Base-by-base conservation (phyloP, 1,284 basidiomycete genomes). In the Marasmius tenuissimus region DNA sequence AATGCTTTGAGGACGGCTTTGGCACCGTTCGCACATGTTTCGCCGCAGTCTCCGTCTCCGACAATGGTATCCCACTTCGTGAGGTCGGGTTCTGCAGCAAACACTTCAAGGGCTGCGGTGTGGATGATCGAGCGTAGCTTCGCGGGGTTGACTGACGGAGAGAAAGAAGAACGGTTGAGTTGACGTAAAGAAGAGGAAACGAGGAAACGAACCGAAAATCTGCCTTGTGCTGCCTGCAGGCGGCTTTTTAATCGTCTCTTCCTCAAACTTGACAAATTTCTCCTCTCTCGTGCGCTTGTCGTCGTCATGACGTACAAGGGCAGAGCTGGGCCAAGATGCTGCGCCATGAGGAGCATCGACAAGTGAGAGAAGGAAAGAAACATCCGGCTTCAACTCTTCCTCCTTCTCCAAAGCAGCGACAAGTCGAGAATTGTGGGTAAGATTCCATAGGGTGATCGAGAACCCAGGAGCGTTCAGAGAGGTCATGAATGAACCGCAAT, bases 381-480 rank as follows among this genome's bases (percentile, higher is more conserved):
- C 34, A 34, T 52, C 27, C 16, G 27, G 16, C 20, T 52, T 52
- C 50, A 52, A 35, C 60, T 74, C 71, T 7, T 39, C 35, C 10
- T 60, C 50, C 9, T 39, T 37, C 33, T 60, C 53, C 9, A 39
- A 27, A 16, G 50, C 22, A 68, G 61, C 6, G 45, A 59, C 16
- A 48, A 52, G 40, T 12, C 62, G 62, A 3, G 48, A 37, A 51
- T 59, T 56, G 11, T 57, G 63, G 16, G 66, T 66, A 27, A 71
- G 62, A 66, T 81, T 79, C 53, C 78, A 67, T 27, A 79, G 70
- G 37, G 80, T 76, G 58, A 81, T 69, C 38, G 76, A 78, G 61
- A 80, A 80, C 11, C 80, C 78, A 8, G 80, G 78, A 1, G 75
- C 77, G 62, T 81, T 81, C 62, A 81, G 72, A 49, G 77, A 79